A percentile compares a stretch with the other conserved stretches of the same genome.
phyloP scores from a whole-genome alignment of 1,139 yeast genomes.

The Barnettozyma hawaiiensis region DNA sequence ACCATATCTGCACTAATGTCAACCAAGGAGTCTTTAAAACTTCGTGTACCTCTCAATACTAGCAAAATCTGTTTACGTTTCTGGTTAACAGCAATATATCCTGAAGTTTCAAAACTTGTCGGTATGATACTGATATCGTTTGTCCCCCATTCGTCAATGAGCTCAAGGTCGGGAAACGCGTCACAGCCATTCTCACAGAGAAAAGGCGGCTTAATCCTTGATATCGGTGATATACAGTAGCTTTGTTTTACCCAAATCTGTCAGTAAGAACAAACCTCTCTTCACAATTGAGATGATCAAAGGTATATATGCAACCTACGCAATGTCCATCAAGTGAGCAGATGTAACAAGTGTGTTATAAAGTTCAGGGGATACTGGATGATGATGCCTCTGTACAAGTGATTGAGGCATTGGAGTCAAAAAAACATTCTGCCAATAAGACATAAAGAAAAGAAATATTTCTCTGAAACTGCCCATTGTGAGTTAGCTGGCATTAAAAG shows the following conservation, averaged over 20 bases:
- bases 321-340: conserved; percentile 45
- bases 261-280: neutral
- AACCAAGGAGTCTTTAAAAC: conserved; percentile 41
- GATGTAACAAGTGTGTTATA: conserved; percentile 12
- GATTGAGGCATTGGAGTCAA: neutral
- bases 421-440: neutral
- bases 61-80: conserved; percentile 29
- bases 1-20: conserved; percentile 40
- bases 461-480: neutral
- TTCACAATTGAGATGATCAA: neutral
- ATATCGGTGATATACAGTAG: conserved; percentile 40
- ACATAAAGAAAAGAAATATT: neutral
- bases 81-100: conserved; percentile 26
- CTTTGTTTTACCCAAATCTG: conserved; percentile 3
- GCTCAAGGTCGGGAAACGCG: conserved; percentile 37
- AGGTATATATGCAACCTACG: no score
- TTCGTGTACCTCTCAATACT: conserved; percentile 44
- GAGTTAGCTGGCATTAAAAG: no score
- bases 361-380: conserved; percentile 9
- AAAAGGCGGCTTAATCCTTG: conserved; percentile 38
- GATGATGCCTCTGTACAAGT: neutral
- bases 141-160: conserved; percentile 44
- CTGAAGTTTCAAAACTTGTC: conserved; percentile 32
- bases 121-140: conserved; percentile 22
- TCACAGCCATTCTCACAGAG: conserved; percentile 40